phyloP scores from a whole-genome alignment of 495 filamentous ascomycete genomes.

The Talaromyces adpressus region DNA sequence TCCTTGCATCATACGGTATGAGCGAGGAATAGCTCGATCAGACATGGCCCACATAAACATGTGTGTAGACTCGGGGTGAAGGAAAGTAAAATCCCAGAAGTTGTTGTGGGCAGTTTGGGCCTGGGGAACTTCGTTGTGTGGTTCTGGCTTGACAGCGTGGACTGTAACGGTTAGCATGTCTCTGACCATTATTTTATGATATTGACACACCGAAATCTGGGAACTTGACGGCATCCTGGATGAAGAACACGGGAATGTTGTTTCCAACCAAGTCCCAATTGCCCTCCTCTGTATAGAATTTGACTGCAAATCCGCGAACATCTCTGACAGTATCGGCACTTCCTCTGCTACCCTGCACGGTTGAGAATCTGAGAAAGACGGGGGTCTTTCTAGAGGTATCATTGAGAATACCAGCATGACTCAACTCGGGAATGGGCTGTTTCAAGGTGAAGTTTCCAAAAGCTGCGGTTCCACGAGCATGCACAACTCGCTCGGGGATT shows the following conservation, averaged over 20 bases:
- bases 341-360: slow-evolving; percentile 69
- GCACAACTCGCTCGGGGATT: slow-evolving; percentile 83
- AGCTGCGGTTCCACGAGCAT: slow-evolving; percentile 76
- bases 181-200: not conserved
- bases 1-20: slow-evolving; percentile 84
- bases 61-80: slow-evolving; percentile 68
- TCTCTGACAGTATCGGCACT: slow-evolving; percentile 77
- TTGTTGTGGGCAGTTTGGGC: slow-evolving; percentile 58
- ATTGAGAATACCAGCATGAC: slow-evolving; percentile 64
- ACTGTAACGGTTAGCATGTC: slow-evolving; percentile 2
- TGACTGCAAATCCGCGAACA: slow-evolving; percentile 75
- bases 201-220: slow-evolving; percentile 48
- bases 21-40: slow-evolving; percentile 73
- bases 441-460: slow-evolving; percentile 77
- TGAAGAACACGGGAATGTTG: slow-evolving; percentile 61
- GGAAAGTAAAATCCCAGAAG: slow-evolving; percentile 49
- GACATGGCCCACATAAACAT: slow-evolving; percentile 82
- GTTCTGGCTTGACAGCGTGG: slow-evolving; percentile 77
- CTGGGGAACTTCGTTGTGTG: slow-evolving; percentile 65
- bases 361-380: slow-evolving; percentile 76
- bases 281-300: slow-evolving; percentile 55
- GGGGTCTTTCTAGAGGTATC: slow-evolving; percentile 76
- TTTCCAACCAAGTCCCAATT: slow-evolving; percentile 66
- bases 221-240: slow-evolving; percentile 59
- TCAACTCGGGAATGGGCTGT: slow-evolving; percentile 63